Base-by-base conservation (phyloP, 345 rosid species). In the Trapa incisa region DNA sequence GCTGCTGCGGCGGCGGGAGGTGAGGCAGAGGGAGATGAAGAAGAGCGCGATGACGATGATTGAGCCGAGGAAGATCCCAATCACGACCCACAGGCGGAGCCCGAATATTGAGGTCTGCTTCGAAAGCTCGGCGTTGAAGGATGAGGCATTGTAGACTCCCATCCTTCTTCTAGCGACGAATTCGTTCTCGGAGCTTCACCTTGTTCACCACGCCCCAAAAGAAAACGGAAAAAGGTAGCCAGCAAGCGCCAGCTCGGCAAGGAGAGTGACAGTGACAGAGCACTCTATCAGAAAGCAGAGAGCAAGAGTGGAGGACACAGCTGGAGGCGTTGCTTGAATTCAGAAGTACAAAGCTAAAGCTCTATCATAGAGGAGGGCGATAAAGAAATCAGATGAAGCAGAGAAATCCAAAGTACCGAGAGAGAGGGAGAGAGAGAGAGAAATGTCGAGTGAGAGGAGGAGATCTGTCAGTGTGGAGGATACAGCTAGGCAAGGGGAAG, bases 71-170 rank as follows among this genome's bases (percentile, higher is more conserved):
- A 90, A 74, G 67, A 93, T 87, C 16, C 97, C 98, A 62, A 93
- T 87, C 4, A 93, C 87, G 16, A 93, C 92, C 98, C 98, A 93
- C 1, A 90, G 81, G 7, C 85, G 85, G 17, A 93, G 83, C 16
- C 98, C 98, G 73, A 93, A 93, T 71, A 93, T 88, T 12, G 96
- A 88, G 5, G 98, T 90, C 35, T 80, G 92, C 77, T 88, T 88
- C 0, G 98, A 93, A 3, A 93, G 87, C 83, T 90, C 85, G 16
- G 83, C 52, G 73, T 90, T 88, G 39, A 93, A 72, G 36, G 73
- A 82, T 14, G 91, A 87, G 2, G 96, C 85, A 75, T 88, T 80
- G 87, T 83, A 81, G 5, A 85, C 10, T 9, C 92, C 70, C 83
- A 93, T 88, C 63, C 37, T 58, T 6, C 36, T 53, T 68, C 47